These are phyloP conservation scores for Tulasnella calospora DNA, from an alignment of 768 basidiomycete species.

Conservation along the genomic window DNA sequence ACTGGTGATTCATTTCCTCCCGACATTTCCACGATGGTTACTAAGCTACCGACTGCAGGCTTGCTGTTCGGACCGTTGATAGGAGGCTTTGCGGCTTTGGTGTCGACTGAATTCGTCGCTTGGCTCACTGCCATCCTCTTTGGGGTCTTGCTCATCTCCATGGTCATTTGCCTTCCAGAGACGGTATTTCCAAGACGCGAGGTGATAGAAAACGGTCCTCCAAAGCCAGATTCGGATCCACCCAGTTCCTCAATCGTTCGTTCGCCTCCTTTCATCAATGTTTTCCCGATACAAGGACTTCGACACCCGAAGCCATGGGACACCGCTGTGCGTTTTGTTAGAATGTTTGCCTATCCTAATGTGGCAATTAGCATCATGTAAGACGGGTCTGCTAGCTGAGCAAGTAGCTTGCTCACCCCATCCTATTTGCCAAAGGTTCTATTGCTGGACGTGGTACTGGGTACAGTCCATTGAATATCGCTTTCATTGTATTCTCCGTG, in stretches of 20 bases:
- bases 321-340: slow-evolving; percentile 22
- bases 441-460: slow-evolving; percentile 31
- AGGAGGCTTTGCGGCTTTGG: slow-evolving; percentile 28
- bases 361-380: slow-evolving; percentile 26
- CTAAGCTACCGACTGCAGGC: slow-evolving; percentile 11
- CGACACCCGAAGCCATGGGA: slow-evolving; percentile 19
- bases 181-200: slow-evolving; percentile 22
- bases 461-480: not conserved
- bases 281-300: slow-evolving; percentile 11
- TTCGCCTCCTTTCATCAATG: slow-evolving; percentile 22
- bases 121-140: slow-evolving; percentile 30
- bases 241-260: not conserved
- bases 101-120: slow-evolving; percentile 26
- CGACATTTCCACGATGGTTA: not conserved
- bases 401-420: not conserved
- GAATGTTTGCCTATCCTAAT: slow-evolving; percentile 27
- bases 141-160: slow-evolving; percentile 22
- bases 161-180: slow-evolving; percentile 26
- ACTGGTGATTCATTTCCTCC: slow-evolving; percentile 19
- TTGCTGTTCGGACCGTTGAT: slow-evolving; percentile 28
- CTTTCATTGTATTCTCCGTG: not conserved
- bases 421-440: slow-evolving; percentile 13
- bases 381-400: not conserved
- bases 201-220: not conserved
- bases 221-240: not conserved